Evolutionary conservation across 208 protist genomes (phyloP).

Genomic region (Vickermania spadyakhi): DNA sequence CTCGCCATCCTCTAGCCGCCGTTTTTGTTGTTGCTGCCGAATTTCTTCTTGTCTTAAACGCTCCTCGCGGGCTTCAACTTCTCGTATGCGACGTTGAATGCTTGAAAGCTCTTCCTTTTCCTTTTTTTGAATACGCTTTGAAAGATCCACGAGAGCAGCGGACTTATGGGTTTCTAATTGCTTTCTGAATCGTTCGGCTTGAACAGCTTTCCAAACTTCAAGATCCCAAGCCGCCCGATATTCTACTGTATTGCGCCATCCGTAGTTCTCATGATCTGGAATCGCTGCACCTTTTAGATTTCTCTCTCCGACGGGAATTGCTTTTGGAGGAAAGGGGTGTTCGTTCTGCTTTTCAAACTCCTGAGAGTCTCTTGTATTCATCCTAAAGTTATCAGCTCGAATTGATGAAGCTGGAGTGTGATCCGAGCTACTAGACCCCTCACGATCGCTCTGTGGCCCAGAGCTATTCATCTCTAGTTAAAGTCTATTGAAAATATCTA

Average conservation of each 20-base stretch:
- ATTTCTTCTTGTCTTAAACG: slow-evolving; percentile 21
- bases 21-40: slow-evolving; percentile 23
- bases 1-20: slow-evolving; percentile 38
- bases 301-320: not conserved
- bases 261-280: too few species aligned
- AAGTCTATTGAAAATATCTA: too few species aligned
- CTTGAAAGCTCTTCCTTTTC: slow-evolving; percentile 23
- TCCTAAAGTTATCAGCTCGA: too few species aligned
- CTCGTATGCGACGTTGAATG: slow-evolving; percentile 17
- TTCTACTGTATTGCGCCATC: slow-evolving; percentile 53
- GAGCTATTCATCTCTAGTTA: too few species aligned
- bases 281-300: too few species aligned
- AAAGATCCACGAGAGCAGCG: slow-evolving; percentile 26
- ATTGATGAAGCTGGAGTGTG: too few species aligned
- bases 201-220: slow-evolving; percentile 80
- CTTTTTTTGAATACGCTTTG: slow-evolving; percentile 16
- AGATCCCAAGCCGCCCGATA: slow-evolving; percentile 83
- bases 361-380: too few species aligned
- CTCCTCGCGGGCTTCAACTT: slow-evolving; percentile 22
- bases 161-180: slow-evolving; percentile 40
- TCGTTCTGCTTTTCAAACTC: slow-evolving; percentile 1
- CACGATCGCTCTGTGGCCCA: too few species aligned
- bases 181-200: slow-evolving; percentile 52
- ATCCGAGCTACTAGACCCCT: too few species aligned
- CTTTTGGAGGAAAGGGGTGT: not conserved